Conservation (phyloP, 2,329 filamentous ascomycete genomes). For the Samsoniella hepiali region DNA sequence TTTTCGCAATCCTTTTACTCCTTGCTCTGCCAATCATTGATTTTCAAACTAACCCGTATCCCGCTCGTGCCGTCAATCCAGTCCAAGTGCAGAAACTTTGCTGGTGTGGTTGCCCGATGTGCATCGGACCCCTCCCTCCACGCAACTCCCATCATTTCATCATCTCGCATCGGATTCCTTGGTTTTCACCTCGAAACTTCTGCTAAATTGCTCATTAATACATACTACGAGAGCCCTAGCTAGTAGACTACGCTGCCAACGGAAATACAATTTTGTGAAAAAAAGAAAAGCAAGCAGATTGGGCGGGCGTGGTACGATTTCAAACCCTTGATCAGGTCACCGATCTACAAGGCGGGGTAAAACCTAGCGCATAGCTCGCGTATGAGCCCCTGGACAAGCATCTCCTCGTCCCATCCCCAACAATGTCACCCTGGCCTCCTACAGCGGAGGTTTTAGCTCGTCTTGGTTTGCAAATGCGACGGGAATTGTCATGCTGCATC, state of each 20-base stretch:
- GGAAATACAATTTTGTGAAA: no score
- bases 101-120: not conserved
- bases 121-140: not conserved
- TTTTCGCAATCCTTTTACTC: not conserved
- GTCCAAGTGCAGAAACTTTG: not conserved
- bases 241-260: no score
- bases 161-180: not conserved
- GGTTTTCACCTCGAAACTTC: not conserved
- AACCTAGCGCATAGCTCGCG: not conserved
- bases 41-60: not conserved
- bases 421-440: not conserved
- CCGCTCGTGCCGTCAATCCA: not conserved
- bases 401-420: no score
- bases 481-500: not conserved
- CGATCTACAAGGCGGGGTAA: conserved; percentile 5
- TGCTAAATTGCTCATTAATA: not conserved
- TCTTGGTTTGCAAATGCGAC: not conserved
- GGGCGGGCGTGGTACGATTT: not conserved
- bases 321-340: not conserved
- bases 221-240: no score
- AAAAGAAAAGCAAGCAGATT: not conserved
- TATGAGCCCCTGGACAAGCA: not conserved
- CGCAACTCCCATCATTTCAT: not conserved
- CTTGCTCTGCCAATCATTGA: not conserved
- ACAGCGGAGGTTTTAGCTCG: not conserved